A percentile compares a stretch with the other conserved stretches of the same genome.
phyloP scores from a whole-genome alignment of 192 early-diverging fungal species.

The Radiomyces spectabilis region DNA sequence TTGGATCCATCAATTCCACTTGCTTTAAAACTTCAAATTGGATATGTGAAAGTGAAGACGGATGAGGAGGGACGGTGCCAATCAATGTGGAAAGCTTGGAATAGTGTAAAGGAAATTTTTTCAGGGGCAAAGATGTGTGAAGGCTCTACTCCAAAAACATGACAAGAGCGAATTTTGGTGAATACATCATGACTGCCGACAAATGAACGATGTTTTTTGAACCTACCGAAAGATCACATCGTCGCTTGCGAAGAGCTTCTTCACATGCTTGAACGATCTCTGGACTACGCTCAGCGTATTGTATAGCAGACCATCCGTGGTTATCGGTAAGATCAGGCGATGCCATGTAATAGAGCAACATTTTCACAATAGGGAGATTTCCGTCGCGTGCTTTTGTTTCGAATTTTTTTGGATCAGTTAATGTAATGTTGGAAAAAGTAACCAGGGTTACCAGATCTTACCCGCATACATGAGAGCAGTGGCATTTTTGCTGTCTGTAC shows the following conservation, averaged over 20 bases:
- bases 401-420: background rate
- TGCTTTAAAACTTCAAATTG: constrained; percentile 14
- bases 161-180: too few relatives aligned
- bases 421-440: background rate
- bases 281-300: constrained; percentile 49
- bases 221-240: constrained; percentile 38
- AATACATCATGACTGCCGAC: too few relatives aligned
- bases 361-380: constrained; percentile 44
- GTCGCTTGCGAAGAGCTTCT: constrained; percentile 33
- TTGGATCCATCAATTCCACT: constrained; percentile 15
- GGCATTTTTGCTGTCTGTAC: constrained; percentile 53
- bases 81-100: constrained; percentile 40
- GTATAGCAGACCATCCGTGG: constrained; percentile 60
- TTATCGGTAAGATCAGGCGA: constrained; percentile 48
- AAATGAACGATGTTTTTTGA: too few relatives aligned
- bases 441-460: too few relatives aligned
- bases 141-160: too few relatives aligned
- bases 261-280: constrained; percentile 54
- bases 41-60: constrained; percentile 27
- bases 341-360: constrained; percentile 42
- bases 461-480: constrained; percentile 67
- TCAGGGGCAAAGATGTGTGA: too few relatives aligned
- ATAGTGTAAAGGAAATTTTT: constrained; percentile 37
- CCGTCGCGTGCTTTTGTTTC: constrained; percentile 46
- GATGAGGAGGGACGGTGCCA: constrained; percentile 22